Evolutionary conservation across 2,329 filamentous ascomycete species (phyloP).

Genomic region (Colletotrichum sp.): DNA sequence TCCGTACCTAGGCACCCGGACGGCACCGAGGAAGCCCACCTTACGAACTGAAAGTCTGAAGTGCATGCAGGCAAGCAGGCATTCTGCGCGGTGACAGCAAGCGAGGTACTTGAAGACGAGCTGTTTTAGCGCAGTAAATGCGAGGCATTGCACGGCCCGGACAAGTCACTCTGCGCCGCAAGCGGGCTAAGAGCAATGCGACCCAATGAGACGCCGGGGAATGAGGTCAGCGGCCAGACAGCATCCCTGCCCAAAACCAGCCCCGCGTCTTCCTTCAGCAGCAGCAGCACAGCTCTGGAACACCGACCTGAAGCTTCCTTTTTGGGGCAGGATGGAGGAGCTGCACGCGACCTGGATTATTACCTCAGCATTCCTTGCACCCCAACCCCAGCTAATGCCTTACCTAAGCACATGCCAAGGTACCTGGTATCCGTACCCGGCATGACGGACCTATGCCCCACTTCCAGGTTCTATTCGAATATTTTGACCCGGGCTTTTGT

Average conservation of each 20-base stretch:
- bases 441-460: not conserved
- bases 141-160: not conserved
- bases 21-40: not conserved
- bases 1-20: not conserved
- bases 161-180: conserved; percentile 15
- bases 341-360: not conserved
- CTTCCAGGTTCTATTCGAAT: not conserved
- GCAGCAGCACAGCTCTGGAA: not conserved
- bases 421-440: not conserved
- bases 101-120: not conserved
- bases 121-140: not conserved
- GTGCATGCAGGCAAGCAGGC: not conserved
- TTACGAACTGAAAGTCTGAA: not conserved
- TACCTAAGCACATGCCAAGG: not conserved
- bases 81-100: not conserved
- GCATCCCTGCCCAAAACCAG: not conserved
- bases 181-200: conserved; percentile 4
- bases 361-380: not conserved
- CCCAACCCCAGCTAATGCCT: not conserved
- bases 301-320: not conserved
- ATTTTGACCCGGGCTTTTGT: conserved; percentile 5
- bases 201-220: conserved; percentile 3
- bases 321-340: not conserved
- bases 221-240: conserved; percentile 13
- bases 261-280: conserved; percentile 8